Evolutionary conservation across 768 basidiomycete genomes (phyloP).

Genomic region (Steccherinum ochraceum): DNA sequence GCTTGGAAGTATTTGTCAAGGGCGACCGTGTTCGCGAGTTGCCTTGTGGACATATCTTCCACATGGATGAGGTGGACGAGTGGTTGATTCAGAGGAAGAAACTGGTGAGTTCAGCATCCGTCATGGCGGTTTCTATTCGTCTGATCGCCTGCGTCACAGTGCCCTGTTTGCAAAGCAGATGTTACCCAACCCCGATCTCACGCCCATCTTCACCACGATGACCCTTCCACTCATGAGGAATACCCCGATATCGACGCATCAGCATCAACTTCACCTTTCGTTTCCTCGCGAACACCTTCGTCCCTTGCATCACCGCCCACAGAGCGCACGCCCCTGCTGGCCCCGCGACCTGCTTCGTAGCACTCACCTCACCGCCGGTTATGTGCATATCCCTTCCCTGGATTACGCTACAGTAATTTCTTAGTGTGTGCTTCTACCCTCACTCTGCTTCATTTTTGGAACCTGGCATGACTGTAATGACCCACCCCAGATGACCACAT

Average conservation of each 20-base stretch:
- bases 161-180: constrained; percentile 89
- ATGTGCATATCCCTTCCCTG: background rate
- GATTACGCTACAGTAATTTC: background rate
- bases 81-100: constrained; percentile 94
- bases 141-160: constrained; percentile 37
- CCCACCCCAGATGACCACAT: background rate
- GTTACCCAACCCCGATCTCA: constrained; percentile 50
- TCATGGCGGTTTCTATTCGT: too few species aligned
- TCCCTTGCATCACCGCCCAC: background rate
- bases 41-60: constrained; percentile 94
- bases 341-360: background rate
- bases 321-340: constrained; percentile 6
- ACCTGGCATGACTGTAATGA: background rate
- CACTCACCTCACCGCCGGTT: background rate
- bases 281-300: background rate
- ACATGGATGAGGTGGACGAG: constrained; percentile 83
- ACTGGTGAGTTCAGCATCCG: constrained; percentile 73
- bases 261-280: background rate
- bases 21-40: constrained; percentile 89
- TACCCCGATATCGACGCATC: background rate
- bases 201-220: background rate
- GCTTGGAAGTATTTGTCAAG: constrained; percentile 77
- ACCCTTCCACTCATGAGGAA: background rate
- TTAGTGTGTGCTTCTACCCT: background rate
- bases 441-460: background rate